Evolutionary conservation across 1,284 basidiomycete genomes (phyloP).

Genomic region (Anthracocystis panici-leucophaei): DNA sequence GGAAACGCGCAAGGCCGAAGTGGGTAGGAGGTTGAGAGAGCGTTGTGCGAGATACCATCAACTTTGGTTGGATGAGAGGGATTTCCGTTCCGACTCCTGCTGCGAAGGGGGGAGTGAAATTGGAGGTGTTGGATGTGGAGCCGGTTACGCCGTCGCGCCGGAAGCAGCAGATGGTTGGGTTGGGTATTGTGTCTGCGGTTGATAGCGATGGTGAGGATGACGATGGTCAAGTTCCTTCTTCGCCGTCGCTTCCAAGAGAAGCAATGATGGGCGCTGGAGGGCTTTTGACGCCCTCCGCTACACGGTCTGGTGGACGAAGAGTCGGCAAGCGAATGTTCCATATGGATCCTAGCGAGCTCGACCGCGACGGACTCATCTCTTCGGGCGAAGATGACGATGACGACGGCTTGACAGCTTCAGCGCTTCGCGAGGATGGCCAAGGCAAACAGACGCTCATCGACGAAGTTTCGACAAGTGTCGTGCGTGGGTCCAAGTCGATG

Average conservation of each 20-base stretch:
- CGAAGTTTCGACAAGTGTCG: constrained; percentile 28
- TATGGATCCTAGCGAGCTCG: constrained; percentile 40
- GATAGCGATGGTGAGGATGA: constrained; percentile 86
- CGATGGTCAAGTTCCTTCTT: constrained; percentile 77
- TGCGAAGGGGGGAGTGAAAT: neutral
- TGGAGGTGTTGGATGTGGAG: neutral
- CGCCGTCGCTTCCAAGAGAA: constrained; percentile 77
- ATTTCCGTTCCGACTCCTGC: constrained; percentile 17
- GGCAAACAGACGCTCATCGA: constrained; percentile 36
- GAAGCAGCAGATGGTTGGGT: constrained; percentile 1
- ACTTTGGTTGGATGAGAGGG: constrained; percentile 49
- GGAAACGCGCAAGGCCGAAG: constrained; percentile 60
- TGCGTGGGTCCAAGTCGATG: constrained; percentile 23
- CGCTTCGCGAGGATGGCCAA: neutral
- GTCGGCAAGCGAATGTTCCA: constrained; percentile 38
- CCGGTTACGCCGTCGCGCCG: constrained; percentile 24
- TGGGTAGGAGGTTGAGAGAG: constrained; percentile 46
- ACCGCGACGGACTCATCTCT: constrained; percentile 18
- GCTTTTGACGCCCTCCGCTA: constrained; percentile 39
- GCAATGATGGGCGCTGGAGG: constrained; percentile 73
- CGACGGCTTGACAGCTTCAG: neutral
- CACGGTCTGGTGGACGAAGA: constrained; percentile 35
- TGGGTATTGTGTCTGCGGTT: constrained; percentile 66
- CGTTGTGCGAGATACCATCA: constrained; percentile 50
- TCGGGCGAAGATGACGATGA: constrained; percentile 28